Evolutionary conservation across 768 basidiomycete genomes (phyloP), one percentile per base, ranked within the genome.

Genomic region (Dioszegia aurantiaca): DNA sequence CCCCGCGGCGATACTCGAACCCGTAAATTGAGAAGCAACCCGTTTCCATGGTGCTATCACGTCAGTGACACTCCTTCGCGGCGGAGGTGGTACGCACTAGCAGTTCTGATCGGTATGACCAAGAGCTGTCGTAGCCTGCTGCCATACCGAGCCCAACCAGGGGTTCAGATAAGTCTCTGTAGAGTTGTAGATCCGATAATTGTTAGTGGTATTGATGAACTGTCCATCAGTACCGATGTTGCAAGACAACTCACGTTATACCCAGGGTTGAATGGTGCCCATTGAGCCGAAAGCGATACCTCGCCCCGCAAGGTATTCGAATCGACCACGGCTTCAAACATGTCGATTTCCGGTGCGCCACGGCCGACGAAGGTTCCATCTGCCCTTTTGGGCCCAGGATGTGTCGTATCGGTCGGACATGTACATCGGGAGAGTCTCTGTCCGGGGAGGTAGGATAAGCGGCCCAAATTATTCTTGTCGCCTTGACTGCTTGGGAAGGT

Each of bases 351-450:
- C 1, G 90, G 90, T 3, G 90, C 88, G 27, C 86, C 74, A 47
- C 91, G 83, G 11, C 90, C 91, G 23, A 87, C 84, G 68, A 84
- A 92, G 2, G 85, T 81, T 28, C 90, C 90, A 63, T 94, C 88
- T 0, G 78, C 59, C 59, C 86, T 85, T 46, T 84, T 76, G 23
- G 92, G 92, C 9, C 93, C 93, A 3, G 93, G 93, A 76, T 95
- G 92, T 8, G 64, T 69, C 8, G 85, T 80, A 76, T 93, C 88
- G 24, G 85, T 85, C 12, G 81, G 77, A 72, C 94, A 97, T 1
- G 94, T 97, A 76, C 94, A 97, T 44, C 87, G 80, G 5, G 88
- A 90, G 26, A 95, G 79, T 53, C 85, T 83, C 72, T 95, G 92
- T 12, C 94, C 94, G 1, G 86, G 88, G 42, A 95, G 86, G 74